Conservation (phyloP, 345 rosid genomes). For the Boechera divaricarpa region DNA sequence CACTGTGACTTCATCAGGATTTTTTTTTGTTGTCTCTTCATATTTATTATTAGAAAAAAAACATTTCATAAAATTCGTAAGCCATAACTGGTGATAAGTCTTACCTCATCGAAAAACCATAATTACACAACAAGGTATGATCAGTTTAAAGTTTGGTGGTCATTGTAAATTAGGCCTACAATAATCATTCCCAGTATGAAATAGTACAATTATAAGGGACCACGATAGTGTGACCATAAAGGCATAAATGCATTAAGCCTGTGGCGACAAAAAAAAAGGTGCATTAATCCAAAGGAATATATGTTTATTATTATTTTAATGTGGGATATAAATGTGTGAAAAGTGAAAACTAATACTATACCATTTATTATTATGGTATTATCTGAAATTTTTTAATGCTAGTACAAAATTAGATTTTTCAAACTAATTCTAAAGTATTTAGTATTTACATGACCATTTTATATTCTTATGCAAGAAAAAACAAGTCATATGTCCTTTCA, state of each 20-base stretch:
- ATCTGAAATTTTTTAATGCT: not conserved
- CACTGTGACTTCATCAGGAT: not conserved
- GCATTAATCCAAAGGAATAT: slow-evolving; percentile 8
- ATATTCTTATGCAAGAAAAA: slow-evolving; percentile 3
- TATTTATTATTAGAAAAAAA: not conserved
- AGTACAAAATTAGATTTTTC: not conserved
- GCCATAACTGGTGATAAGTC: slow-evolving; percentile 24
- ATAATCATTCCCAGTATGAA: slow-evolving; percentile 6
- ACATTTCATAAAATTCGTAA: not conserved
- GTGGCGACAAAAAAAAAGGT: not conserved
- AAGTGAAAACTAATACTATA: not conserved
- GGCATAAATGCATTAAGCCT: not conserved
- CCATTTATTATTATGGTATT: not conserved
- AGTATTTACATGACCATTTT: not conserved
- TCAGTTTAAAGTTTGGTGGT: slow-evolving; percentile 1
- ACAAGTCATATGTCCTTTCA: not conserved
- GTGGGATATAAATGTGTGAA: not conserved
- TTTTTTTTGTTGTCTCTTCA: not conserved
- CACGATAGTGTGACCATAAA: slow-evolving; percentile 13
- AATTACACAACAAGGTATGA: not conserved
- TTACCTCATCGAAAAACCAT: slow-evolving; percentile 9
- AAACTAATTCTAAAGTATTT: slow-evolving; percentile 1
- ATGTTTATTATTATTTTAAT: not conserved
- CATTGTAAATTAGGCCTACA: slow-evolving; percentile 18
- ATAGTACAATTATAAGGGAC: not conserved